Evolutionary conservation across 2,329 filamentous ascomycete genomes (phyloP).

Genomic region (Coniochaeta hoffmannii): DNA sequence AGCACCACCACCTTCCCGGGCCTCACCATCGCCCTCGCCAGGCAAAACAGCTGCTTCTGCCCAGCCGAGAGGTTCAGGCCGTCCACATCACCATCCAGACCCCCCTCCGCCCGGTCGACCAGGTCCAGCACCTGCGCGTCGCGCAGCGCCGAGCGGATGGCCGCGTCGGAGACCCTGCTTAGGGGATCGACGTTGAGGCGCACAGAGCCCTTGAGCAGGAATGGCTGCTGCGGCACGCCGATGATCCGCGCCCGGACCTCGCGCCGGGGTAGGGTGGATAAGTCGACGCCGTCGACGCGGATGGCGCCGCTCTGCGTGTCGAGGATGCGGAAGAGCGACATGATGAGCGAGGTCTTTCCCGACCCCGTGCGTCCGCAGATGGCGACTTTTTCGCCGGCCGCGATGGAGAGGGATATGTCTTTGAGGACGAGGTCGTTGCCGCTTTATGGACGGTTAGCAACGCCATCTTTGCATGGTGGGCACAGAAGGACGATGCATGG

Average conservation of each 20-base stretch:
- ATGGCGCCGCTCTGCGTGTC: conserved; percentile 35
- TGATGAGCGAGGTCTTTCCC: conserved; percentile 21
- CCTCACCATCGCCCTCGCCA: conserved; percentile 38
- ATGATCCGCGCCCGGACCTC: conserved; percentile 26
- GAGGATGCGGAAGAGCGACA: conserved; percentile 38
- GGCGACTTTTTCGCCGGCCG: conserved; percentile 23
- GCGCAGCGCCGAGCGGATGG: conserved; percentile 12
- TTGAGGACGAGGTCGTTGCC: conserved; percentile 15
- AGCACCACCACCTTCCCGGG: conserved; percentile 33
- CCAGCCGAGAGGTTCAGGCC: conserved; percentile 29
- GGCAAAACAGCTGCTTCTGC: conserved; percentile 41
- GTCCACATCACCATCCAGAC: conserved; percentile 27
- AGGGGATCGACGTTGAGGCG: conserved; percentile 41
- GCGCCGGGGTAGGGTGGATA: conserved; percentile 15
- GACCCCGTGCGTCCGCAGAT: conserved; percentile 27
- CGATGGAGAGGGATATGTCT: conserved; percentile 18
- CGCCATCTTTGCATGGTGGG: no score
- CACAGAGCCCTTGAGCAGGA: conserved; percentile 40
- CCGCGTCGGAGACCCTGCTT: conserved; percentile 22
- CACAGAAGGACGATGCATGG: not conserved
- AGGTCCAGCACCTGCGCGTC: conserved; percentile 14
- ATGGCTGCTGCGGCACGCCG: conserved; percentile 42
- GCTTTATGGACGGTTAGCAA: not conserved
- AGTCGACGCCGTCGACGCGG: conserved; percentile 34
- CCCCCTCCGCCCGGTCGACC: conserved; percentile 29